These are phyloP conservation scores for Leccinum laetum DNA, from an alignment of 1,284 basidiomycete genomes.

Conservation along the genomic window DNA sequence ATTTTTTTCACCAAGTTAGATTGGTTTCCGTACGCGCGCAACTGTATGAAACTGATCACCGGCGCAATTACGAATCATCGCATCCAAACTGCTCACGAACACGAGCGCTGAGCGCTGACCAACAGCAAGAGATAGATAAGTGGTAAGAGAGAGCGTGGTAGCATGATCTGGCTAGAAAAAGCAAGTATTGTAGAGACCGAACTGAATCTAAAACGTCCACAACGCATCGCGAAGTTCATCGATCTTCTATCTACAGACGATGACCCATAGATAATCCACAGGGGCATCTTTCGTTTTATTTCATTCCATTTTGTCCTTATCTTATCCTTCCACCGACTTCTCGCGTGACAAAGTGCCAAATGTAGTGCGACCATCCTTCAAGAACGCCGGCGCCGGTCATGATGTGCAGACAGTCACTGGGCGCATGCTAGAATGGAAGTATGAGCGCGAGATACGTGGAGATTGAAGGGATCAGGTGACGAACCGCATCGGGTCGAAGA, in stretches of 20 bases:
- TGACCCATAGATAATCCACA: neutral
- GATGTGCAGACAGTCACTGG: slow-evolving; percentile 64
- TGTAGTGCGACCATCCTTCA: slow-evolving; percentile 71
- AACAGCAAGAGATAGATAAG: neutral
- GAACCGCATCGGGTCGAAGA: slow-evolving; percentile 61
- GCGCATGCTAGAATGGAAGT: slow-evolving; percentile 43
- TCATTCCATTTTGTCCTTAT: slow-evolving; percentile 1
- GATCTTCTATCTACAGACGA: neutral
- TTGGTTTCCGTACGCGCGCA: neutral
- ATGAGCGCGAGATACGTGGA: slow-evolving; percentile 5
- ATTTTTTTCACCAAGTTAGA: neutral
- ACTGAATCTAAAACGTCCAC: neutral
- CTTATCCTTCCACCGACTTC: slow-evolving; percentile 29
- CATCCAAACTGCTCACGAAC: neutral
- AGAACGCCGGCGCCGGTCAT: slow-evolving; percentile 63
- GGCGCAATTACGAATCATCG: neutral
- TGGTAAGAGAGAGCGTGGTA: neutral
- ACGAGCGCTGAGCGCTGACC: neutral
- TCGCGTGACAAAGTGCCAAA: slow-evolving; percentile 59
- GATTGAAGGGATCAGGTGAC: slow-evolving; percentile 25
- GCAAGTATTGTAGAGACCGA: neutral
- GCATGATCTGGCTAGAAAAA: neutral
- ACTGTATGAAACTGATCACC: neutral
- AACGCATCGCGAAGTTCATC: neutral
- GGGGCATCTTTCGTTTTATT: neutral